Evolutionary conservation across 495 filamentous ascomycete species (phyloP).

Genomic region (Cairneyella variabilis): DNA sequence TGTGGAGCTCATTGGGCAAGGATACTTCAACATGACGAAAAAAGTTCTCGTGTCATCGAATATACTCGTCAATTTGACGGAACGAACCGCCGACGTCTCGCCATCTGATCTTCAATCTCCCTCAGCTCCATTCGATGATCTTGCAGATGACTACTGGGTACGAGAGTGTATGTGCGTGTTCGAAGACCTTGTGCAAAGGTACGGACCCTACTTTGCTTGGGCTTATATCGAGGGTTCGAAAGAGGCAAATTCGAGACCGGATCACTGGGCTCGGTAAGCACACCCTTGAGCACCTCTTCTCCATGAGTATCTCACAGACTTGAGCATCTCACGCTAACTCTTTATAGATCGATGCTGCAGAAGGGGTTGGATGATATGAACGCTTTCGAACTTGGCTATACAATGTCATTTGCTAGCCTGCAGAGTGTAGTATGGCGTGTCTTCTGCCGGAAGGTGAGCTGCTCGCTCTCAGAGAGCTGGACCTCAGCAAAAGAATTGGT

Average conservation of each 20-base stretch:
- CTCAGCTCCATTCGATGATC: slow-evolving; percentile 1
- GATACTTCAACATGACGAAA: slow-evolving; percentile 15
- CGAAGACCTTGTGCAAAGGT: slow-evolving; percentile 17
- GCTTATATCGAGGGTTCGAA: slow-evolving; percentile 12
- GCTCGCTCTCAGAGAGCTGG: slow-evolving; percentile 18
- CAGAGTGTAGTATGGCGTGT: slow-evolving; percentile 25
- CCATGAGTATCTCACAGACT: not conserved
- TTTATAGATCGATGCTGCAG: not conserved
- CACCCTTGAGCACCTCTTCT: not conserved
- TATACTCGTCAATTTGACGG: not conserved
- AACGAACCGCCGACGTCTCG: not conserved
- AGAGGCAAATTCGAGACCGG: not conserved
- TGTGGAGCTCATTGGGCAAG: slow-evolving; percentile 21
- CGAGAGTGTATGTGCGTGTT: slow-evolving; percentile 24
- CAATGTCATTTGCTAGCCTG: slow-evolving; percentile 21
- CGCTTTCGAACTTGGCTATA: slow-evolving; percentile 25
- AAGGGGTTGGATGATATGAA: slow-evolving; percentile 22
- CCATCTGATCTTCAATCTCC: not conserved
- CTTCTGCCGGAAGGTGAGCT: slow-evolving; percentile 16
- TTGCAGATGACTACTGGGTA: slow-evolving; percentile 10
- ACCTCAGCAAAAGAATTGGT: slow-evolving; percentile 13
- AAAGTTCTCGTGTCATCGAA: not conserved
- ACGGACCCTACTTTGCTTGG: slow-evolving; percentile 24
- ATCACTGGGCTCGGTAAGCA: slow-evolving; percentile 13
- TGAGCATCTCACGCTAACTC: not conserved